Percentiles rank a stretch among this genome's conserved stretches.
Evolutionary conservation across 2,329 filamentous ascomycete genomes (phyloP).

Genomic region (Didymella segeticola): DNA sequence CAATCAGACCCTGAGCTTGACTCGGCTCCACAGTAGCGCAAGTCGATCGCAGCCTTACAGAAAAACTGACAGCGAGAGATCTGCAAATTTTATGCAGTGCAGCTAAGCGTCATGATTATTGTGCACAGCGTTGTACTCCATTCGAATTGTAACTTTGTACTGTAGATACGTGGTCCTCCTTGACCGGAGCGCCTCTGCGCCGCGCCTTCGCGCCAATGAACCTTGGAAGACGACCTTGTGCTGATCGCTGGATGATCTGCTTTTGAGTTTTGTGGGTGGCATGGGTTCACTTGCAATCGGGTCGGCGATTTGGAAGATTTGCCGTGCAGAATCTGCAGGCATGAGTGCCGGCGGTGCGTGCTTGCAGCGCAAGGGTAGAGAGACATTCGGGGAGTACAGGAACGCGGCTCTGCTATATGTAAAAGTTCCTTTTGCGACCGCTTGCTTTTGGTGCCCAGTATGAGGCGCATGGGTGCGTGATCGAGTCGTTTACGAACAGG

Average conservation of each 20-base stretch:
- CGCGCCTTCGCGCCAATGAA: background rate
- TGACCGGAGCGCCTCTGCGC: no score
- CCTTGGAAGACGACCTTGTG: background rate
- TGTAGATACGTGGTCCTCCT: no score
- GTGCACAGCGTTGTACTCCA: background rate
- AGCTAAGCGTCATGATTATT: background rate
- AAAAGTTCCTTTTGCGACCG: background rate
- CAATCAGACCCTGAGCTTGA: constrained; percentile 1
- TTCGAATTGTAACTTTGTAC: no score
- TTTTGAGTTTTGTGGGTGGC: constrained; percentile 9
- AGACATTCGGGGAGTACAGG: background rate
- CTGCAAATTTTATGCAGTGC: background rate
- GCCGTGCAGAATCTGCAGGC: background rate
- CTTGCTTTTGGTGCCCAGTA: background rate
- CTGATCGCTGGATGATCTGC: constrained; percentile 4
- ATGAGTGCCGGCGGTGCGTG: background rate
- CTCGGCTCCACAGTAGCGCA: background rate
- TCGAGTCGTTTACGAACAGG: background rate
- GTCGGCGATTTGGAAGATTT: background rate
- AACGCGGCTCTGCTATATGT: constrained; percentile 3
- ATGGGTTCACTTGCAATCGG: background rate
- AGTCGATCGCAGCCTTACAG: background rate
- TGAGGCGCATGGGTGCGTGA: background rate
- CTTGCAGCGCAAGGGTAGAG: background rate
- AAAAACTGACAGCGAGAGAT: no score